Conservation (phyloP, 2,329 filamentous ascomycete genomes). For the Calonectria henricotiae region DNA sequence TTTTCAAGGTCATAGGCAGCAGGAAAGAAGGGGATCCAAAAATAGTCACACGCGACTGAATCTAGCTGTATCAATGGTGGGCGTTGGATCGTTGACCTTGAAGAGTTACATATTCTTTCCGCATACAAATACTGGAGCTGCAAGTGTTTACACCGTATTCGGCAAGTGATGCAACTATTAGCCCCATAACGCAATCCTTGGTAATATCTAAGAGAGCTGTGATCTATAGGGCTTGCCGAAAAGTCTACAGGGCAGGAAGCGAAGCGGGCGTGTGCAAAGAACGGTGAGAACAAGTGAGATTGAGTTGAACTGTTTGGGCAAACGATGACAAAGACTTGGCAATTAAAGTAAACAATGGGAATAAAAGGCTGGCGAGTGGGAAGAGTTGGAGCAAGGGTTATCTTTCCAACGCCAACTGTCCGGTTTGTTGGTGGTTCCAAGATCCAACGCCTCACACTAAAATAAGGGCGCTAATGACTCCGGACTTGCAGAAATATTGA, state of each 20-base stretch:
- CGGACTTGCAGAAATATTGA: background rate
- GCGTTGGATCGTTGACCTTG: background rate
- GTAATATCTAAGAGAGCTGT: background rate
- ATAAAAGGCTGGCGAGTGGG: background rate
- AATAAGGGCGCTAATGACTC: background rate
- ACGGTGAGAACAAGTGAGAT: background rate
- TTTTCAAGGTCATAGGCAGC: background rate
- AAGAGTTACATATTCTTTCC: background rate
- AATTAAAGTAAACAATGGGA: constrained; percentile 2
- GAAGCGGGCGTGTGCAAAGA: background rate
- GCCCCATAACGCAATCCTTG: background rate
- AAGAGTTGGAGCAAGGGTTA: background rate
- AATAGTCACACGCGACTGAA: background rate
- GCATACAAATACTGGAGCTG: background rate
- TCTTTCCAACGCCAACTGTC: background rate
- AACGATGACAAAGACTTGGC: background rate
- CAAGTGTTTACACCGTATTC: background rate
- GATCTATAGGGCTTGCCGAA: constrained; percentile 1
- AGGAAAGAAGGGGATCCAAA: background rate
- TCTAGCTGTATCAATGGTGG: background rate
- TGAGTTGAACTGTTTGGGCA: background rate
- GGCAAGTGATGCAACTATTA: background rate
- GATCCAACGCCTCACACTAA: background rate
- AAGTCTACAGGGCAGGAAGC: background rate
- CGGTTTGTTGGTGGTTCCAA: background rate